Base-by-base conservation (phyloP, 1,139 yeast species). In the Candida sp. region DNA sequence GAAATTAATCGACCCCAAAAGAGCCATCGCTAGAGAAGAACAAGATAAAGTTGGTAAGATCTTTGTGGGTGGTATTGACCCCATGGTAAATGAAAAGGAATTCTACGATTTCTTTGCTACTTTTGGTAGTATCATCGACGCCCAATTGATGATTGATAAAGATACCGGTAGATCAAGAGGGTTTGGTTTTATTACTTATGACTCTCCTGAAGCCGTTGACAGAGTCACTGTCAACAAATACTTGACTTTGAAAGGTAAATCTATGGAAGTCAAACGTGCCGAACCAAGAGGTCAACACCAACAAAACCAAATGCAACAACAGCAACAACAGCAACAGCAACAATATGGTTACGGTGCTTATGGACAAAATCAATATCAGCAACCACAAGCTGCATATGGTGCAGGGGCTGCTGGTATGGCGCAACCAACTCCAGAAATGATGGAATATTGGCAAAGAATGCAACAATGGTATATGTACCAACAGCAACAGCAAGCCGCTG, bases 161-260 rank as follows among this genome's bases (percentile, higher is more conserved):
- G 98, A 93, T 63, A 89, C 98, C 5, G 99, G 99, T 47, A 81
- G 96, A 60, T 91, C 98, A 3, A 80, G 99, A 70, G 99, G 99
- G 25, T 93, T 93, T 65, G 99, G 99, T 0, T 93, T 93, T 66
- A 93, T 93, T 51, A 93, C 99, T 7, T 93, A 87, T 64, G 99
- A 93, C 59, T 82, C 96, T 23, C 96, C 97, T 32, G 93, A 86
- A 43, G 98, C 98, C 9, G 98, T 93, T 38, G 99, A 93, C 58
- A 77, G 84, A 56, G 96, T 90, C 46, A 86, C 95, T 47, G 87
- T 84, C 46, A 86, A 85, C 63, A 87, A 87, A 66, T 88, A 82
- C 59, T 77, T 90, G 51, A 82, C 85, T 45, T 82, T 90, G 53
- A 90, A 90, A 61, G 97, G 96, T 42, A 88, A 86, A 64, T 82